Percentiles rank a stretch among this genome's conserved stretches.
These are phyloP conservation scores for Cairneyella variabilis DNA, from an alignment of 495 filamentous ascomycete species.

Conservation along the genomic window DNA sequence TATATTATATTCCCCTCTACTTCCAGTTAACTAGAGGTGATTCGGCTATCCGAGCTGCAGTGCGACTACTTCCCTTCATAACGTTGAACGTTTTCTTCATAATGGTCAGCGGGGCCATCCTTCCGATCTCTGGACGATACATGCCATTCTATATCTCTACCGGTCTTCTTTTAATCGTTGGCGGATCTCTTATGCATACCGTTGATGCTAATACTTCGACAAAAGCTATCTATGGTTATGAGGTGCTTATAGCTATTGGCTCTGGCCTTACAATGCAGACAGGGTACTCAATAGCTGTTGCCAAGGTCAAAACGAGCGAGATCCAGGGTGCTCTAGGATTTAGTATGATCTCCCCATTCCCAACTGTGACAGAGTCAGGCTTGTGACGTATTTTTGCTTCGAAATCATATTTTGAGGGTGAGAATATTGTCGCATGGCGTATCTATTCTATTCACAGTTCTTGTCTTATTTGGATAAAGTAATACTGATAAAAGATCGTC, in stretches of 20 bases:
- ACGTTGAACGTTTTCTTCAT: conserved; percentile 35
- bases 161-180: conserved; percentile 43
- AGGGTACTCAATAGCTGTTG: conserved; percentile 41
- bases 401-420: too few relatives aligned
- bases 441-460: too few relatives aligned
- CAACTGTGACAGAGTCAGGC: too few relatives aligned
- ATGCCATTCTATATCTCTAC: conserved; percentile 48
- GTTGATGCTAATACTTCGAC: conserved; percentile 28
- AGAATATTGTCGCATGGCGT: too few relatives aligned
- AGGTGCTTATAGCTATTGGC: conserved; percentile 41
- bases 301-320: conserved; percentile 29
- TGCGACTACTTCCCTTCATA: conserved; percentile 50
- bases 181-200: conserved; percentile 43
- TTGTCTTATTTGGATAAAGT: too few relatives aligned
- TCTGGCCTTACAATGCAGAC: conserved; percentile 40
- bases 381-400: too few relatives aligned
- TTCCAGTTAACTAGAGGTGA: conserved; percentile 42
- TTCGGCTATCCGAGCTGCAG: conserved; percentile 32
- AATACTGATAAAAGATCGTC: too few relatives aligned
- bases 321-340: conserved; percentile 41
- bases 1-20: conserved; percentile 50
- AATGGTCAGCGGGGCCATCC: conserved; percentile 42
- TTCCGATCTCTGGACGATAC: conserved; percentile 47
- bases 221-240: conserved; percentile 42
- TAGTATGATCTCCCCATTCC: too few relatives aligned